Evolutionary conservation across 176 grass and related monocot genomes (phyloP).

Genomic region (Oropetium thomaeum): DNA sequence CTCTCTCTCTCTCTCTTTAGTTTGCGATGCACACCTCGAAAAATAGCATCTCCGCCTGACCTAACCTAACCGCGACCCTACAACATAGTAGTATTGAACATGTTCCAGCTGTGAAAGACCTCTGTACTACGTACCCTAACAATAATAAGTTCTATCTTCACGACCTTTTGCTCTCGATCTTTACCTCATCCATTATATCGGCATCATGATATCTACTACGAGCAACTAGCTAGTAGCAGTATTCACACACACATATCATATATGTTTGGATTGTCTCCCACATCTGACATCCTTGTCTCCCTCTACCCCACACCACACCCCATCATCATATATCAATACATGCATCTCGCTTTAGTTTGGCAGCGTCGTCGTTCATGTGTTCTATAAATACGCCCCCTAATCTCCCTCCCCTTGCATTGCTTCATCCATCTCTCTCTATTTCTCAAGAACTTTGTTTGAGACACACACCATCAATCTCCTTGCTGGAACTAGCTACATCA

Average conservation of each 20-base stretch:
- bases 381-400: constrained; percentile 53
- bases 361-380: too few relatives aligned
- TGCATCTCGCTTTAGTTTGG: too few relatives aligned
- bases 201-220: constrained; percentile 14
- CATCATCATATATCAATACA: too few relatives aligned
- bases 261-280: constrained; percentile 18
- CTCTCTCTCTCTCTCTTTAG: neutral
- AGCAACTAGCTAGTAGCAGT: neutral
- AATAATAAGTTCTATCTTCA: too few relatives aligned
- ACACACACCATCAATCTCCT: neutral
- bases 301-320: constrained; percentile 43
- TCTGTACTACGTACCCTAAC: neutral
- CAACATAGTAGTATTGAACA: too few relatives aligned
- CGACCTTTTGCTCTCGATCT: neutral
- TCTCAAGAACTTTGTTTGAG: neutral
- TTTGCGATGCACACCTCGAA: neutral
- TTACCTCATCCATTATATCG: constrained; percentile 10
- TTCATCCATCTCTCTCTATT: constrained; percentile 31
- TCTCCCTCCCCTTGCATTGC: constrained; percentile 26
- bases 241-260: neutral
- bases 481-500: too few relatives aligned
- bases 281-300: constrained; percentile 32
- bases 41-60: constrained; percentile 33
- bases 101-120: neutral
- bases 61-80: constrained; percentile 38